Evolutionary conservation across 345 rosid genomes (phyloP), one percentile per base, ranked within the genome.

Genomic region (Combretum micranthum): DNA sequence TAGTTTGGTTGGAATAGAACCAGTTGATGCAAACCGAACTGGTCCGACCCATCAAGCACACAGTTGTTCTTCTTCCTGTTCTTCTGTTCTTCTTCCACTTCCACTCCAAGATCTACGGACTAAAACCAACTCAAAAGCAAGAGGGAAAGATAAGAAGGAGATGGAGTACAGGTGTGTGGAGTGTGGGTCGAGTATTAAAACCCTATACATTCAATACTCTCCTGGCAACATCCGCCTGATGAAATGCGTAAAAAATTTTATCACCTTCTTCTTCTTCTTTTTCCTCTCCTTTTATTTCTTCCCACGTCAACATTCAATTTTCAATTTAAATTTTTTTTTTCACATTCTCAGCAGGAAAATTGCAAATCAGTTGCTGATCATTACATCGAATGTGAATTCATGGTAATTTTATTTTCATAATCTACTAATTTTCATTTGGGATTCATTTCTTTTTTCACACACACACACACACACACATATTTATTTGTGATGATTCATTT

Each of bases 171-270:
- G 78, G 23, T 89, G 95, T 68, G 85, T 81, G 9, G 73, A 77
- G 72, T 90, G 86, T 68, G 92, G 85, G 12, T 72, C 77, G 60
- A 61, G 39, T 15, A 72, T 87, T 62, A 72, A 75, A 58, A 76
- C 73, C 6, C 80, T 87, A n/a, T n/a, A 75, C 65, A 72, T 90
- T 19, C 90, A 80, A 43, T 85, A 81, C 73, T 87, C 96, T 11
- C 85, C 83, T 1, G 90, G 84, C 3, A 83, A 80, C 68, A 79
- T 84, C 62, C 86, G 93, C 0, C 85, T 87, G 68, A 75, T 76
- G 83, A 87, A 78, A 90, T 90, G 95, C 56, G 96, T 87, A 79
- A 66, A 65, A 11, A n/a, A n/a, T n/a, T n/a, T n/a, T n/a, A 21
- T 44, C 39, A 15, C 12, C 15, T 46, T 32, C 18, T 19, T 19